Conservation (phyloP, 2,329 filamentous ascomycete species). For the Beauveria rudraprayagi region DNA sequence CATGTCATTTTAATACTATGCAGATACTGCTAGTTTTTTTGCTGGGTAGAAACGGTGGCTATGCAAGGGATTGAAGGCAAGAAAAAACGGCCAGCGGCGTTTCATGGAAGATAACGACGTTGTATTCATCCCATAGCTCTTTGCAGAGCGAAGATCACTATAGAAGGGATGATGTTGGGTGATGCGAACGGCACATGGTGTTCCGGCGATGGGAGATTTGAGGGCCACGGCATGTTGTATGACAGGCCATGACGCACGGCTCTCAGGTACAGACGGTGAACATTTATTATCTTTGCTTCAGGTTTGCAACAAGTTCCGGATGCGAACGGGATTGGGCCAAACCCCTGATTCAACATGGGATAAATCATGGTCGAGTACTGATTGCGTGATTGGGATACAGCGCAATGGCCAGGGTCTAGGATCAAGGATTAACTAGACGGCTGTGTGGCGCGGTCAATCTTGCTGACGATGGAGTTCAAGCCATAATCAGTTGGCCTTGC, state of each 20-base stretch:
- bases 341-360: not conserved
- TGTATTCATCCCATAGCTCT: no score
- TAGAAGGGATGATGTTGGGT: not conserved
- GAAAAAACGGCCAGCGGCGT: no score
- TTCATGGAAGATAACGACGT: no score
- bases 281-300: not conserved
- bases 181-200: not conserved
- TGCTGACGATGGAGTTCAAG: not conserved
- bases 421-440: not conserved
- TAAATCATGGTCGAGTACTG: no score
- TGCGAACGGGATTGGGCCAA: not conserved
- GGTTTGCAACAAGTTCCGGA: not conserved
- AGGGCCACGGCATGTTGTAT: not conserved
- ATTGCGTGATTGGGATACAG: not conserved
- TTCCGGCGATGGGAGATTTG: not conserved
- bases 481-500: not conserved
- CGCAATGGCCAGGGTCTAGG: not conserved
- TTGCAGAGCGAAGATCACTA: not conserved
- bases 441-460: not conserved
- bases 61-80: not conserved
- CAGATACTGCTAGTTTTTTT: not conserved
- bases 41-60: constrained; percentile 3
- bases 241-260: not conserved
- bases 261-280: not conserved
- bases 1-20: not conserved